Base-by-base conservation (phyloP, 1,139 yeast genomes). In the Geotrichum aggregatum region DNA sequence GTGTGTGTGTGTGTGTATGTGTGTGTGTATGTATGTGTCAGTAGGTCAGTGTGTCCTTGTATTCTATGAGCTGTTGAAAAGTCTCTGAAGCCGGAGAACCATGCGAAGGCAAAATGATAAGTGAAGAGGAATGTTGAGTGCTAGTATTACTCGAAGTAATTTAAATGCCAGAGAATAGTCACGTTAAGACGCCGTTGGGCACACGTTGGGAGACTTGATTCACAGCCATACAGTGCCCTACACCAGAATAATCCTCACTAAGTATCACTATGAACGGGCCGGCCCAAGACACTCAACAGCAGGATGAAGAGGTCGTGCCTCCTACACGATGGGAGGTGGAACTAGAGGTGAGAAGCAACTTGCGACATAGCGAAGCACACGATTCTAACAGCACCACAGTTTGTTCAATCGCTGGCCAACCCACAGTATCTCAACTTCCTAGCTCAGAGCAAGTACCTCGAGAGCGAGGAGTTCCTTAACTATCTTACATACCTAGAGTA, bases 271-370 rank as follows among this genome's bases (percentile, higher is more conserved):
- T 39, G 42, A 39, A 39, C 30, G 36, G 31, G 7, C 43, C 16
- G 13, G 42, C 24, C 14, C 13, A 39, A 19, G 13, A 30, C 21
- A 13, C 28, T 5, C 24, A 22, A 10, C 22, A 3, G 8, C 48
- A 49, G 14, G 44, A 18, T 8, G 49, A 52, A 16, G 60, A 55
- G 45, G 46, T 52, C 40, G 70, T 68, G 36, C 73, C 83, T 26
- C 92, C 94, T 13, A 78, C 85, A 10, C 68, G 94, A 59, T 86
- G 91, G 87, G 95, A 86, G 61, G 80, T 85, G 33, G 95, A 85
- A 63, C 74, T 85, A 33, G 95, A 85, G 64, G 77, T 73, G 61
- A 50, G 74, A 62, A 19, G 24, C 11, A 7, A 3, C 24, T 8
- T 3, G 7, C 10, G 44, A 13, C 10, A 7, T n/a, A 11, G 6